phyloP scores from a whole-genome alignment of 345 rosid species.

The Aurinia saxatilis region DNA sequence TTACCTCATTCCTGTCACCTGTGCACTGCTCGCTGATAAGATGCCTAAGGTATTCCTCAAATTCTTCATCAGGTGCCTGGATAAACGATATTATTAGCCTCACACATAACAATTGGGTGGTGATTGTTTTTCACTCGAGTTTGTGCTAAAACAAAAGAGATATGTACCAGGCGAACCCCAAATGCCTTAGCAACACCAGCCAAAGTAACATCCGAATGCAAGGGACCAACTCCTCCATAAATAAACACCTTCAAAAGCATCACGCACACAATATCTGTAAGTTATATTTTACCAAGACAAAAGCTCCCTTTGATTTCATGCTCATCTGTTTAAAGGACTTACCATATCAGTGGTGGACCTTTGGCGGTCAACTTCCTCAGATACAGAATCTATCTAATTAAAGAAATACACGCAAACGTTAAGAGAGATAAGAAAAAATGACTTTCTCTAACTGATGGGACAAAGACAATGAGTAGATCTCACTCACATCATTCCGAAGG shows the following conservation, averaged over 20 bases:
- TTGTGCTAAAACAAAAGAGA: constrained; percentile 2
- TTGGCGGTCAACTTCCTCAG: constrained; percentile 83
- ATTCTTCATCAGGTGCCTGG: constrained; percentile 99
- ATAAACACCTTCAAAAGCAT: constrained; percentile 55
- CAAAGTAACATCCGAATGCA: constrained; percentile 87
- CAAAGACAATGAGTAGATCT: constrained; percentile 1
- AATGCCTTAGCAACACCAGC: constrained; percentile 97
- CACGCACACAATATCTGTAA: neutral
- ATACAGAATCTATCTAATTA: constrained; percentile 86
- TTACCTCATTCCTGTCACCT: constrained; percentile 87
- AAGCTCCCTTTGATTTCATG: neutral
- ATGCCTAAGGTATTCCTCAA: constrained; percentile 87
- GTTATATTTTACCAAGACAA: neutral
- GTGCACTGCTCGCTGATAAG: constrained; percentile 69
- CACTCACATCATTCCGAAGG: constrained; percentile 82
- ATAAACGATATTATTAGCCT: neutral
- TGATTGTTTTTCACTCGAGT: neutral
- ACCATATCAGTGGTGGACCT: constrained; percentile 78
- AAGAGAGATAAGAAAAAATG: constrained; percentile 6
- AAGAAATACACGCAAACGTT: constrained; percentile 17
- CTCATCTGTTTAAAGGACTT: constrained; percentile 16
- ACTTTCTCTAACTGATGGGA: neutral
- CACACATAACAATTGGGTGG: neutral
- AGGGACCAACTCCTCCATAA: constrained; percentile 91
- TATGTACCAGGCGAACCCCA: constrained; percentile 88